A percentile compares a stretch with the other conserved stretches of the same genome.
These are phyloP conservation scores for Boletales sp. DNA, from an alignment of 768 basidiomycete species.

Conservation along the genomic window DNA sequence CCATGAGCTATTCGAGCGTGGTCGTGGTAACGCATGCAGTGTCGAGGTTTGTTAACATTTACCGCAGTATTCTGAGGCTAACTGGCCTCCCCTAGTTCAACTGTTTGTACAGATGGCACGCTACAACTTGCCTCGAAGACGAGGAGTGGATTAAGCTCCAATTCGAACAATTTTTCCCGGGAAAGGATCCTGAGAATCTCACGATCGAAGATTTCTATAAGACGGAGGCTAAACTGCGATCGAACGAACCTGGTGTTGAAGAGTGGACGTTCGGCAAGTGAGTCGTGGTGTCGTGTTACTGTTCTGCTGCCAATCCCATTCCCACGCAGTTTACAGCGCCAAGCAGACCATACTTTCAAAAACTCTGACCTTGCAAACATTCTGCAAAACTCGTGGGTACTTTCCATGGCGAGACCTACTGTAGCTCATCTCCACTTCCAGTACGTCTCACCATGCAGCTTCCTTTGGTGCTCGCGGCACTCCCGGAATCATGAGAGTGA, in stretches of 20 bases:
- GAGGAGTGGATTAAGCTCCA: constrained; percentile 61
- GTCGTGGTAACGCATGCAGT: constrained; percentile 77
- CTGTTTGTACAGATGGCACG: constrained; percentile 82
- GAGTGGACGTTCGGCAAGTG: constrained; percentile 70
- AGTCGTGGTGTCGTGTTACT: constrained; percentile 11
- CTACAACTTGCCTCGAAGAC: constrained; percentile 69
- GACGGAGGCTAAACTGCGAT: constrained; percentile 34
- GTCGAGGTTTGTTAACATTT: constrained; percentile 54
- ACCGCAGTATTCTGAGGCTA: neutral
- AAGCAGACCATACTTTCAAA: constrained; percentile 54
- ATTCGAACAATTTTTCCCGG: constrained; percentile 52
- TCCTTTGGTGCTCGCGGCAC: constrained; percentile 76
- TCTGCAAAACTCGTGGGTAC: constrained; percentile 62
- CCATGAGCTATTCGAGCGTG: constrained; percentile 70
- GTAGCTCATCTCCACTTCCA: constrained; percentile 21
- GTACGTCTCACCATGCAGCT: constrained; percentile 68
- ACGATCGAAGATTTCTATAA: constrained; percentile 49
- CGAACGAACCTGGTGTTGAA: constrained; percentile 40
- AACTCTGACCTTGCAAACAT: constrained; percentile 68
- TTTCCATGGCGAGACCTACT: neutral
- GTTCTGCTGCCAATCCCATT: constrained; percentile 2
- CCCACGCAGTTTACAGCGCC: constrained; percentile 51
- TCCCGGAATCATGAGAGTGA: constrained; percentile 67
- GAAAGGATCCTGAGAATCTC: constrained; percentile 46
- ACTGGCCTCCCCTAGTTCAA: constrained; percentile 57